Evolutionary conservation across 495 filamentous ascomycete species (phyloP).

Genomic region (Hypomontagnella submonticulosa): DNA sequence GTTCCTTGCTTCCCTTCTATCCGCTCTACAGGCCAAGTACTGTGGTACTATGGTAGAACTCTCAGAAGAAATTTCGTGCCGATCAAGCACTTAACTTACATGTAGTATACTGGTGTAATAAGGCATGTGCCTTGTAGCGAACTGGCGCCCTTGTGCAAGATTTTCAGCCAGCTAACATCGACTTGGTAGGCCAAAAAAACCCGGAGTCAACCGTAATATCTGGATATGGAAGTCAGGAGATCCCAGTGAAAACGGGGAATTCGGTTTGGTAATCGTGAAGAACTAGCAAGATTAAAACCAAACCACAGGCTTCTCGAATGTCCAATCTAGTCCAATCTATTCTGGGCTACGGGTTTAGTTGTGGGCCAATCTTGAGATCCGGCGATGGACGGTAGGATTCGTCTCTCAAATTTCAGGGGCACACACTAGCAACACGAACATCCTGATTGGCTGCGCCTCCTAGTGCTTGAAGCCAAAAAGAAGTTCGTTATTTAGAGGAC

Average conservation of each 20-base stretch:
- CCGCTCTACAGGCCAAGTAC: background rate
- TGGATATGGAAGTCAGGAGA: conserved; percentile 7
- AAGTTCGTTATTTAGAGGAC: conserved; percentile 17
- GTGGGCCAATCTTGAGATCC: conserved; percentile 32
- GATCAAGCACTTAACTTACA: no score
- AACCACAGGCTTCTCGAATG: conserved; percentile 23
- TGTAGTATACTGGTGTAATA: no score
- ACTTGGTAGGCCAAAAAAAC: no score
- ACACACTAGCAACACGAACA: conserved; percentile 5
- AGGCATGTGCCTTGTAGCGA: no score
- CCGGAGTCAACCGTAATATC: no score
- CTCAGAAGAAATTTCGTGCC: no score
- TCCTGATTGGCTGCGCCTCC: conserved; percentile 28
- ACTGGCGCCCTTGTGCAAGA: no score
- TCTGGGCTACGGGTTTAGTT: conserved; percentile 21
- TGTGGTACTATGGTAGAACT: no score
- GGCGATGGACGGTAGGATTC: conserved; percentile 36
- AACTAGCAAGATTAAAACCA: conserved; percentile 32
- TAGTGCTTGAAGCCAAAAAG: conserved; percentile 5
- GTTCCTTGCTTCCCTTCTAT: background rate
- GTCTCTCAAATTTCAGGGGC: conserved; percentile 35
- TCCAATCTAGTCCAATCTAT: conserved; percentile 25
- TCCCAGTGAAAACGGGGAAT: background rate
- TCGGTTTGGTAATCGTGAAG: background rate
- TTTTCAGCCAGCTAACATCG: no score